Evolutionary conservation across 176 grass and related monocot genomes (phyloP).

Genomic region (Themeda triandra): DNA sequence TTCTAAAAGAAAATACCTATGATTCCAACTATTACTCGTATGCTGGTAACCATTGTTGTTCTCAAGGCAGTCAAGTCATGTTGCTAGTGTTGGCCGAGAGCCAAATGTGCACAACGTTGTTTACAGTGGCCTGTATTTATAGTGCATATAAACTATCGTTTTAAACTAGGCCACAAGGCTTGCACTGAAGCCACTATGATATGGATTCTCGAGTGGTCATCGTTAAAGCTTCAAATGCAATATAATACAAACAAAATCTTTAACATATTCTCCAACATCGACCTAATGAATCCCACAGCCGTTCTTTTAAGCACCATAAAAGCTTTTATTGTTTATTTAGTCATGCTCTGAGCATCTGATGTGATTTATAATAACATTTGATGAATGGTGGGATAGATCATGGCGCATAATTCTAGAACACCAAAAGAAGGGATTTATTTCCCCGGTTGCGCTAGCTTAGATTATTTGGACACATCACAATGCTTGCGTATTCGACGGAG

Average conservation of each 20-base stretch:
- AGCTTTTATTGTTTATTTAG: background rate
- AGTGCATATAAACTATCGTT: background rate
- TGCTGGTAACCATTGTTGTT: slow-evolving; percentile 19
- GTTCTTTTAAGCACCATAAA: background rate
- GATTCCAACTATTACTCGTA: slow-evolving; percentile 47
- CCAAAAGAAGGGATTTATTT: too few relatives aligned
- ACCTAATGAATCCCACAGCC: background rate
- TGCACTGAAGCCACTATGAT: background rate
- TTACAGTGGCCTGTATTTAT: background rate
- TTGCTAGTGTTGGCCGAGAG: background rate
- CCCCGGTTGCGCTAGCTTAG: too few relatives aligned
- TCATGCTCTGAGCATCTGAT: background rate
- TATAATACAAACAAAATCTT: background rate
- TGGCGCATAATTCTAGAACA: too few relatives aligned
- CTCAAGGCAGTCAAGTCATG: background rate
- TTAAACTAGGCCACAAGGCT: background rate
- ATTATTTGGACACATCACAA: too few relatives aligned
- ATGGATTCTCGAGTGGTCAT: background rate
- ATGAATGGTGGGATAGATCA: too few relatives aligned
- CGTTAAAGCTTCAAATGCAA: background rate
- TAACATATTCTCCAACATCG: background rate
- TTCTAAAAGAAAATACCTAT: slow-evolving; percentile 37
- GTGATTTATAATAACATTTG: background rate
- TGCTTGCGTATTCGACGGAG: too few relatives aligned
- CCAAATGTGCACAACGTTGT: background rate